Evolutionary conservation across 2,329 filamentous ascomycete genomes (phyloP).

Genomic region (Microsporum canis): DNA sequence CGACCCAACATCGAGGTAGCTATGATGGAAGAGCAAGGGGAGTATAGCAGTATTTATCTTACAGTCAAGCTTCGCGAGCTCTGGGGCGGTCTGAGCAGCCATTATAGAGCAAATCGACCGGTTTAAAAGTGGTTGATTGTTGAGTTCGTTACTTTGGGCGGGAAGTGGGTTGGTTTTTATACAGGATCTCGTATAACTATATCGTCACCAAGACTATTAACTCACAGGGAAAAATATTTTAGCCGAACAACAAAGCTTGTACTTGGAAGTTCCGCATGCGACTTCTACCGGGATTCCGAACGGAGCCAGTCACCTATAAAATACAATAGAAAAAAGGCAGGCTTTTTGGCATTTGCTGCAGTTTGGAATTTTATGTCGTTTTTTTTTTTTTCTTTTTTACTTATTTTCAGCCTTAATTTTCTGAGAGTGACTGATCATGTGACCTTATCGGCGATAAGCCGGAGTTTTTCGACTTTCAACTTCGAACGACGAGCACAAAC

Average conservation of each 20-base stretch:
- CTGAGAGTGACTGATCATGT: neutral
- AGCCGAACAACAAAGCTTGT: neutral
- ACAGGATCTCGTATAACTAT: constrained; percentile 5
- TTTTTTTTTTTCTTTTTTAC: neutral
- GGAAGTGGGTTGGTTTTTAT: constrained; percentile 1
- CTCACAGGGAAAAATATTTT: neutral
- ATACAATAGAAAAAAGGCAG: neutral
- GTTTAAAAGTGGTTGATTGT: neutral
- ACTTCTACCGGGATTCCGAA: neutral
- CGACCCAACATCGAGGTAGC: neutral
- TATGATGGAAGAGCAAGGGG: neutral
- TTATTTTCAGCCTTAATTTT: neutral
- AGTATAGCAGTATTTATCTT: constrained; percentile 13
- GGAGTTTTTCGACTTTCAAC: neutral
- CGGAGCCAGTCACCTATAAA: neutral
- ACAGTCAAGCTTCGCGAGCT: constrained; percentile 33
- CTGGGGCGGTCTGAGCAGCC: constrained; percentile 33
- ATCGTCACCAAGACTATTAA: neutral
- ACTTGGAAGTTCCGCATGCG: neutral
- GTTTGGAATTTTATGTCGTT: neutral
- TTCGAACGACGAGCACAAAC: neutral
- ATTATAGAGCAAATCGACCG: constrained; percentile 20
- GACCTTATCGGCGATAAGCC: constrained; percentile 1
- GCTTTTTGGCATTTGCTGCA: neutral
- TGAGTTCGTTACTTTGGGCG: neutral